Conservation (phyloP, 768 basidiomycete genomes). For the Erythrobasidium yunnanense region DNA sequence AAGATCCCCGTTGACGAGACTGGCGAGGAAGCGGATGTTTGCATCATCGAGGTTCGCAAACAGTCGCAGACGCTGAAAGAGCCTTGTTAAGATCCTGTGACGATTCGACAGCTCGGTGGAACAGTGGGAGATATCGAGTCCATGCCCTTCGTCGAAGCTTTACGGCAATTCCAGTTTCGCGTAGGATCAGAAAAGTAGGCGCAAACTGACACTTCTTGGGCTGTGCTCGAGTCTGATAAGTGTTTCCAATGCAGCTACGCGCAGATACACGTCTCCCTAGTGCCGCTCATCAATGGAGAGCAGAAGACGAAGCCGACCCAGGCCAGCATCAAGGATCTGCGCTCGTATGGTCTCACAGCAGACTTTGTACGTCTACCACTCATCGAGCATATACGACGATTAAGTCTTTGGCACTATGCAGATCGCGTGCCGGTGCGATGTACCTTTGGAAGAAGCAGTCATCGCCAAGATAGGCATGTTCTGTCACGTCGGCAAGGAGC, state of each 20-base stretch:
- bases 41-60: slow-evolving; percentile 79
- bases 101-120: slow-evolving; percentile 68
- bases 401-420: too few relatives aligned
- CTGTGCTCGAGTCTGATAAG: not conserved
- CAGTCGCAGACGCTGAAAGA: too few relatives aligned
- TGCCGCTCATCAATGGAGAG: slow-evolving; percentile 97
- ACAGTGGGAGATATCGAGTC: slow-evolving; percentile 99
- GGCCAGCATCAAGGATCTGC: slow-evolving; percentile 83
- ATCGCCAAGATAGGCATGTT: slow-evolving; percentile 98
- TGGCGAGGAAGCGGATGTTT: slow-evolving; percentile 84
- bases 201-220: not conserved
- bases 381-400: too few relatives aligned
- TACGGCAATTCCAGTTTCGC: slow-evolving; percentile 99
- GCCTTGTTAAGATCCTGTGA: too few relatives aligned
- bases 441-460: slow-evolving; percentile 69
- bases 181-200: slow-evolving; percentile 71
- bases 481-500: slow-evolving; percentile 78
- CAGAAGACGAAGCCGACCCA: slow-evolving; percentile 99
- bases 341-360: slow-evolving; percentile 82
- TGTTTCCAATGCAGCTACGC: slow-evolving; percentile 51
- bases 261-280: slow-evolving; percentile 87
- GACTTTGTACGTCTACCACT: slow-evolving; percentile 58
- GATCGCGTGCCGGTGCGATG: slow-evolving; percentile 86
- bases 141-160: slow-evolving; percentile 93
- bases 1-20: slow-evolving; percentile 91